Conservation (phyloP, 192 early-diverging fungal genomes). For the Bifiguratus adelaidae region DNA sequence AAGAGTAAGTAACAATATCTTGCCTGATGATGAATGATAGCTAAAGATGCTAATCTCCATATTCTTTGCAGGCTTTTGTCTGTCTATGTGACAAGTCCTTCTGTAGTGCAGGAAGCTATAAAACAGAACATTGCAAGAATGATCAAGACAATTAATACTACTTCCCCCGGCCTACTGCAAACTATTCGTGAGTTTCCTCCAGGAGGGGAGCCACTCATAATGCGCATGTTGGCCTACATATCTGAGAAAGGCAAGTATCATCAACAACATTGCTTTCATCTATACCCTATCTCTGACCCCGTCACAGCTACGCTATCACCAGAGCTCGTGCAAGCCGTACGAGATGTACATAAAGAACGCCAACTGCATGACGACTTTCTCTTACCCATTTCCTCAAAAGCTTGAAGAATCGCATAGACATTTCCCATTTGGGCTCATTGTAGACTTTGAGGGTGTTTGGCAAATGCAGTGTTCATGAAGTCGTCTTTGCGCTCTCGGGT, state of each 20-base stretch:
- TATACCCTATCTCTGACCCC: neutral
- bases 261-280: neutral
- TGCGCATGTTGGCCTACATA: slow-evolving; percentile 50
- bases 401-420: too few relatives aligned
- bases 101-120: slow-evolving; percentile 35
- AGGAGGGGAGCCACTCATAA: slow-evolving; percentile 56
- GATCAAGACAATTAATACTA: slow-evolving; percentile 49
- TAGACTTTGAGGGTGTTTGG: too few relatives aligned
- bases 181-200: slow-evolving; percentile 55
- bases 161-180: slow-evolving; percentile 38
- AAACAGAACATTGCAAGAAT: slow-evolving; percentile 48
- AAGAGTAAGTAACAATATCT: slow-evolving; percentile 51
- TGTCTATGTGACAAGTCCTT: slow-evolving; percentile 25
- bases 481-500: too few relatives aligned
- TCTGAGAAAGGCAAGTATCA: slow-evolving; percentile 38
- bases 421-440: too few relatives aligned
- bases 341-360: slow-evolving; percentile 31
- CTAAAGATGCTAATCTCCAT: neutral
- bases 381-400: too few relatives aligned
- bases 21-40: too few relatives aligned
- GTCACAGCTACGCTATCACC: slow-evolving; percentile 22
- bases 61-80: slow-evolving; percentile 31
- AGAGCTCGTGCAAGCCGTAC: slow-evolving; percentile 44
- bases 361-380: slow-evolving; percentile 57
- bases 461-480: too few relatives aligned